Evolutionary conservation across 2,329 filamentous ascomycete species (phyloP), one percentile per base, ranked within the genome.

Genomic region (Pseudogymnoascus verrucosus): DNA sequence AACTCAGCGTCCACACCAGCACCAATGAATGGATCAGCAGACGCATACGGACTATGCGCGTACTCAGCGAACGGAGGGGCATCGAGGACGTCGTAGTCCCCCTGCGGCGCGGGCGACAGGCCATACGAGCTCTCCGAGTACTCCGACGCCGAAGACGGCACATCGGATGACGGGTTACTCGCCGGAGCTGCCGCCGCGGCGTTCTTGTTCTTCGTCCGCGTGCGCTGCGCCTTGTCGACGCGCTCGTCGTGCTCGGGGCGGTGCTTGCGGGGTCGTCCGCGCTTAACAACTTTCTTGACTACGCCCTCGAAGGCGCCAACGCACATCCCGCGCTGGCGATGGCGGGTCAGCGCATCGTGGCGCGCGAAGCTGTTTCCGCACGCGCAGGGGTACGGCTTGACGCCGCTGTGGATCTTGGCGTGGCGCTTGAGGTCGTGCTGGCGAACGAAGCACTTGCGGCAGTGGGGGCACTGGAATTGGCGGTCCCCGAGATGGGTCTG

Each of bases 391-490:
- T 97, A 96, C 4, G 93, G 92, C 79, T 97, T 97, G 77, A 96
- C 89, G 60, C 93, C 93, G 1, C 91, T 96, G 77, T 99, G 95
- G 64, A 98, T 99, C 78, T 98, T 97, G 69, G 93, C 89, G 74
- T 99, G 95, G 65, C 95, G 87, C 80, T 98, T 99, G 66, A 98
- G 86, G 75, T 99, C 95, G 74, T 99, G 95, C 71, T 96, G 93
- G 39, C 95, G 89, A 44, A 98, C 95, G 74, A 99, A 99, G 77
- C 92, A 93, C 78, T 98, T 98, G 62, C 89, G 83, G 79, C 95
- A 99, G 63, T 90, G 88, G 54, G 93, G 92, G 77, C 95, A 99
- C 75, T 91, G 89, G 78, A 91, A 99, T 74, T 97, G 95, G 59
- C 95, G 85, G 75, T 99, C 95, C 71, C 96, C 95, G 67, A 99